Evolutionary conservation across 2,329 filamentous ascomycete species (phyloP).

Genomic region (Eurotiales sp.): DNA sequence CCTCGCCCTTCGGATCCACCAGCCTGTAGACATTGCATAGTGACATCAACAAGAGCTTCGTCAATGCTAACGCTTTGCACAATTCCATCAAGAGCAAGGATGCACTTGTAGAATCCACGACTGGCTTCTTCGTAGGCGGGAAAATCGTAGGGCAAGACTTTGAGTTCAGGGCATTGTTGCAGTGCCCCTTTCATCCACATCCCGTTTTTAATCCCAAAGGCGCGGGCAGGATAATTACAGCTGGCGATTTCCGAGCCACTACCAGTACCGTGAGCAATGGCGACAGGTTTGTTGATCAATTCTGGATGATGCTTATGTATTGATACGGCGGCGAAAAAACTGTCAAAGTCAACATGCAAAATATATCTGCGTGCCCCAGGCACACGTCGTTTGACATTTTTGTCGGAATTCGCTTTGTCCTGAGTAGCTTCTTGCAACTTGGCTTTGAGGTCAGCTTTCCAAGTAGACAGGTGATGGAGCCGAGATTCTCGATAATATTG

Average conservation of each 20-base stretch:
- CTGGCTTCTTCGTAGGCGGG: conserved; percentile 92
- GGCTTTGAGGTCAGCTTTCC: conserved; percentile 93
- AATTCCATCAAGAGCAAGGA: conserved; percentile 72
- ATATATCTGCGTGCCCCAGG: conserved; percentile 72
- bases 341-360: conserved; percentile 96
- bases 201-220: conserved; percentile 87
- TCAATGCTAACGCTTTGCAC: conserved; percentile 98
- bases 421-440: conserved; percentile 76
- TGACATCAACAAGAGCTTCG: conserved; percentile 85
- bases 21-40: conserved; percentile 61
- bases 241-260: conserved; percentile 92
- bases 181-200: conserved; percentile 98
- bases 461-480: conserved; percentile 89
- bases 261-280: conserved; percentile 82
- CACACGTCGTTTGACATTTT: conserved; percentile 50
- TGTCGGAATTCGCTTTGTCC: conserved; percentile 56
- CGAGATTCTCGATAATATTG: conserved; percentile 95
- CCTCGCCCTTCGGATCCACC: conserved; percentile 64
- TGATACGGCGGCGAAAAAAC: conserved; percentile 95
- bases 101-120: conserved; percentile 77
- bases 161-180: conserved; percentile 77
- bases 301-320: conserved; percentile 71
- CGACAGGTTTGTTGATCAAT: conserved; percentile 72
- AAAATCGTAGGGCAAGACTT: conserved; percentile 94
- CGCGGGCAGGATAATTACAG: conserved; percentile 89